Evolutionary conservation across 2,329 filamentous ascomycete species (phyloP), one percentile per base, ranked within the genome.

Genomic region (Alternaria incomplexa): DNA sequence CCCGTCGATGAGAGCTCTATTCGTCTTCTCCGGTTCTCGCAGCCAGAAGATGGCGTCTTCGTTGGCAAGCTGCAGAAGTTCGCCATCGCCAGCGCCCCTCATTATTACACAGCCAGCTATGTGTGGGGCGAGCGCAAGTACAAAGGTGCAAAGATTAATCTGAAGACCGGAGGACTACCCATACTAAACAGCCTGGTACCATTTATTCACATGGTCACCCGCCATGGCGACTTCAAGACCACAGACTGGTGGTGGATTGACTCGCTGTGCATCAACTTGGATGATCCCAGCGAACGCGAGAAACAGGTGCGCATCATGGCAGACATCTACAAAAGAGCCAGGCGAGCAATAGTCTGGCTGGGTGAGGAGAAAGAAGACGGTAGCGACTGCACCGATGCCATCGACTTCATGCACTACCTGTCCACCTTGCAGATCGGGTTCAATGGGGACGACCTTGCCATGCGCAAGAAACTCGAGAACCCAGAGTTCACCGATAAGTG

Each of bases 161-260:
- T 73, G 5, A 61, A 69, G 9, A 52, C 62, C 0, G 72, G 70
- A 13, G 13, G 54, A 1, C 36, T 76, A 2, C 73, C 66, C 6
- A 62, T 77, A 13, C 2, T 45, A 12, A 6, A 45, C 11, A 45
- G 43, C 17, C 17, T 45, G 10, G 43, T 45, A 22, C 0, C 60
- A 3, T 74, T 77, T 32, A 50, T 77, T 7, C 56, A 66, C 10
- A 73, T 75, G 70, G 61, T 75, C 11, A 64, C 66, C 12, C 22
- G 43, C 9, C 69, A 73, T 59, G 45, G 50, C 3, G 69, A 74
- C n/a, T 77, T 73, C 53, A 17, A 64, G 1, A 51, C 65, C 6
- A 52, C 56, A 4, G 64, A 74, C 30, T 76, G 72, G 74, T 77
- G 73, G 73, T 77, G 74, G 75, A 74, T 78, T 6, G 75, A 79